Evolutionary conservation across 2,329 filamentous ascomycete genomes (phyloP).

Genomic region (Periconia macrospinosa): DNA sequence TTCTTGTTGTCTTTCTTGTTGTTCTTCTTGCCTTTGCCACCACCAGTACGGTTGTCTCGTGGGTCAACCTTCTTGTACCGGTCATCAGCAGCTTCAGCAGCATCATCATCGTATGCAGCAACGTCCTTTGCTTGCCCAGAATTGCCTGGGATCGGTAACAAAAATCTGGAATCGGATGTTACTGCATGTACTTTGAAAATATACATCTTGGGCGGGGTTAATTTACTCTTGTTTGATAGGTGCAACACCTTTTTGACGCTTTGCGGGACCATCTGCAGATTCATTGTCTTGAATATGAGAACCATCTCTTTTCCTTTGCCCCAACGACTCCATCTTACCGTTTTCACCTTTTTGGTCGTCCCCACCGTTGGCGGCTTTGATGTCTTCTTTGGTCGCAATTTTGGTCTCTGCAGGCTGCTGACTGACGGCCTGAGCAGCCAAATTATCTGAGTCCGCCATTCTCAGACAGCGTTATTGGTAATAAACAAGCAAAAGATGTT

Average conservation of each 20-base stretch:
- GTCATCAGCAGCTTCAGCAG: constrained; percentile 58
- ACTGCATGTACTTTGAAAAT: neutral
- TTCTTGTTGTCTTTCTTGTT: constrained; percentile 58
- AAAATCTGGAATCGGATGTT: constrained; percentile 24
- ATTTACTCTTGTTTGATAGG: constrained; percentile 73
- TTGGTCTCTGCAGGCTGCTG: neutral
- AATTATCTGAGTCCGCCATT: constrained; percentile 5
- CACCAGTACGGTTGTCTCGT: constrained; percentile 33
- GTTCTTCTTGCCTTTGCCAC: constrained; percentile 46
- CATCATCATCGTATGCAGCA: constrained; percentile 59
- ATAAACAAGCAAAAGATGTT: neutral
- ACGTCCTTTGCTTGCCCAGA: constrained; percentile 21
- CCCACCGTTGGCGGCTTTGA: constrained; percentile 15
- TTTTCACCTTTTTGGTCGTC: constrained; percentile 4
- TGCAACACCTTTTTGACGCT: constrained; percentile 59
- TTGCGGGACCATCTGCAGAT: constrained; percentile 18
- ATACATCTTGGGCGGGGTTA: neutral
- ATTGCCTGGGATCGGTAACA: constrained; percentile 32
- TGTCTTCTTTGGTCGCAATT: neutral
- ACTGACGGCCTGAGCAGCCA: neutral
- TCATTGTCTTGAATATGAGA: constrained; percentile 38
- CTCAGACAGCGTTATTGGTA: neutral
- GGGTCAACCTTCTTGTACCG: constrained; percentile 45
- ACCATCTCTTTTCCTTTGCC: constrained; percentile 36
- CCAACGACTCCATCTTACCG: constrained; percentile 30